Evolutionary conservation across 2,329 filamentous ascomycete genomes (phyloP), one percentile per base, ranked within the genome.

Genomic region (Ophiostoma tasmaniense): DNA sequence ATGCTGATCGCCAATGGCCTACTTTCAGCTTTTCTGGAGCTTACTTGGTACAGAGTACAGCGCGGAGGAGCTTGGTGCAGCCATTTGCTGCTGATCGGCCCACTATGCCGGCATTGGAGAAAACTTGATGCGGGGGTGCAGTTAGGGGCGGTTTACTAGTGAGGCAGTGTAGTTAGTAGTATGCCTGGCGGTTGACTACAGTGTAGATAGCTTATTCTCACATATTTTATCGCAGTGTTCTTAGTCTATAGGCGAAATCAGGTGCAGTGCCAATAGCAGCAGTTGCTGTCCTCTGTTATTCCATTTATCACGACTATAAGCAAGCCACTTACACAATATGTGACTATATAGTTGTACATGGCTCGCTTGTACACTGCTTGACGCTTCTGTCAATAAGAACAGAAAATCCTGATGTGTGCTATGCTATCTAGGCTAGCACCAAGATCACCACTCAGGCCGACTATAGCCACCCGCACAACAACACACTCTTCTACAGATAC

Each of bases 101-200:
- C 55, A 61, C 55, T 30, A 59, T 59, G 10, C 14, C 55, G 14
- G 6, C 25, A 25, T 61, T 61, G 68, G 64, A 64, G 68, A 69
- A 69, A 69, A 28, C 35, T 66, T 67, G 39, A 42, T 64, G 68
- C 68, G 64, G 64, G 3, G n/a, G 28, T 62, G 59, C 17, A 33
- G 13, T 61, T 61, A 61, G 50, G 10, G 8, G 8, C 30, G 25
- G 25, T 11, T 7, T 64, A 13, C 30, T 14, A 25, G 50, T 17
- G 10, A 22, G 20, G 10, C 11, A 33, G 55, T 61, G 13, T 6
- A 1, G 14, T 33, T 61, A 30, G 55, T 33, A 4, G 25, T 33
- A 20, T 25, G 25, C 11, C 17, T 30, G 5, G 25, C 25, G 1
- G 25, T 17, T 2, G 1, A 0, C 8, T 59, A 11, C 20, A 20